A percentile compares a stretch with the other conserved stretches of the same genome.
These are phyloP conservation scores for Ambrosia trifida DNA, from an alignment of 129 eudicot genomes.

Conservation along the genomic window DNA sequence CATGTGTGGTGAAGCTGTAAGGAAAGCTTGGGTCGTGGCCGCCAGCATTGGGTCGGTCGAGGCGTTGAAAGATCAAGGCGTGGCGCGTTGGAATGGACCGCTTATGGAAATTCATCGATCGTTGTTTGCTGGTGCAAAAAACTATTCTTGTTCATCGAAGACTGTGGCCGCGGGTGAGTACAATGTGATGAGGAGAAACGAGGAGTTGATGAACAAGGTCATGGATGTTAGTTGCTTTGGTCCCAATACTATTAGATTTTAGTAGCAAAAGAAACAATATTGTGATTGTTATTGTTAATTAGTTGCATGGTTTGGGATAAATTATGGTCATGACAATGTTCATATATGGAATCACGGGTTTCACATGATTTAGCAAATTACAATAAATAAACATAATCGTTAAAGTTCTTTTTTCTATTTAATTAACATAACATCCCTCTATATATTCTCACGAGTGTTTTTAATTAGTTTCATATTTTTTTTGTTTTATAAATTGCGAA, in stretches of 20 bases:
- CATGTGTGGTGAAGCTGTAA: slow-evolving; percentile 16
- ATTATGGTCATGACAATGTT: no score
- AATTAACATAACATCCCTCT: no score
- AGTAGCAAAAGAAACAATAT: neutral
- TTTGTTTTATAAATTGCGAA: no score
- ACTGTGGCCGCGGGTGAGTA: neutral
- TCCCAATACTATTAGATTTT: slow-evolving; percentile 56
- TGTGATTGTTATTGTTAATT: neutral
- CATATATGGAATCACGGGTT: no score
- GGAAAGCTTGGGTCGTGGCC: slow-evolving; percentile 20
- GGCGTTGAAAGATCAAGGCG: slow-evolving; percentile 29
- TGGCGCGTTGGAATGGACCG: slow-evolving; percentile 22
- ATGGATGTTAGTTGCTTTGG: slow-evolving; percentile 54
- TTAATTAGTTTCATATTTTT: no score
- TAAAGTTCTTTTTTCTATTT: no score
- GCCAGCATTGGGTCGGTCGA: slow-evolving; percentile 18
- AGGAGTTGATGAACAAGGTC: slow-evolving; percentile 43
- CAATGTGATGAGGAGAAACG: slow-evolving; percentile 28
- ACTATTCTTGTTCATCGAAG: neutral
- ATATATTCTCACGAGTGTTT: no score
- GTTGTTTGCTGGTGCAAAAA: neutral
- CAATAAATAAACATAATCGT: no score
- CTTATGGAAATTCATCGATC: neutral
- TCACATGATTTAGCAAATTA: no score
- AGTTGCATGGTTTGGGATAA: neutral